Conservation (phyloP, 2,329 filamentous ascomycete genomes). For the Leptographium wingfieldii region DNA sequence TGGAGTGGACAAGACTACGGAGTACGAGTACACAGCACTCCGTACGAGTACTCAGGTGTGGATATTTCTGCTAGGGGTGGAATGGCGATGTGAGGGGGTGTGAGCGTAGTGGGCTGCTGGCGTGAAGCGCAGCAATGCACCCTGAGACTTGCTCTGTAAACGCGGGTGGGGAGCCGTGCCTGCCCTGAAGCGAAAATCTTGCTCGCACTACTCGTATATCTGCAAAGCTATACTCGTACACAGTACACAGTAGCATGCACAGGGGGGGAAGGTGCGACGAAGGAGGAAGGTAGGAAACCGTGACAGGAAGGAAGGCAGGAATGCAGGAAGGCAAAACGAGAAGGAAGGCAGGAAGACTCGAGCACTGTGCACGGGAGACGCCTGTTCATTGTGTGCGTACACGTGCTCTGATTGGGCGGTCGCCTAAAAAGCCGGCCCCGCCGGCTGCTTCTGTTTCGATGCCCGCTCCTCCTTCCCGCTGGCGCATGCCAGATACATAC, state of each 20-base stretch:
- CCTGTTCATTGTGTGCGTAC: no score
- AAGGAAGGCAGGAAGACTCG: no score
- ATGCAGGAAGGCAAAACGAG: no score
- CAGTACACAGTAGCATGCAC: no score
- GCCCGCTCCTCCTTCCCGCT: not conserved
- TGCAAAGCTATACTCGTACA: no score
- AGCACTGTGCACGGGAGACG: no score
- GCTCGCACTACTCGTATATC: not conserved
- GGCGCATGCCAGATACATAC: not conserved
- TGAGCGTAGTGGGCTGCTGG: not conserved
- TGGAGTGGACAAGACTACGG: not conserved
- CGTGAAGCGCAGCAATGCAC: not conserved
- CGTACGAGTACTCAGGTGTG: not conserved
- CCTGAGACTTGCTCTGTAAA: not conserved
- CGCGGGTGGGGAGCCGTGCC: not conserved
- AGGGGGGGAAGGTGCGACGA: no score
- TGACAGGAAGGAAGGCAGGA: no score
- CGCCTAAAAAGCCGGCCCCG: not conserved
- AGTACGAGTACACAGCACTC: not conserved
- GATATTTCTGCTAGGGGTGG: not conserved
- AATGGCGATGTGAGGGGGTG: not conserved
- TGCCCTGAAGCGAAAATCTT: not conserved
- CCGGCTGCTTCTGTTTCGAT: not conserved
- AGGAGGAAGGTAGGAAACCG: no score
- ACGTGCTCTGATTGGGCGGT: no score